Evolutionary conservation across 768 basidiomycete species (phyloP).

Genomic region (Xerocomellus chrysenteron): DNA sequence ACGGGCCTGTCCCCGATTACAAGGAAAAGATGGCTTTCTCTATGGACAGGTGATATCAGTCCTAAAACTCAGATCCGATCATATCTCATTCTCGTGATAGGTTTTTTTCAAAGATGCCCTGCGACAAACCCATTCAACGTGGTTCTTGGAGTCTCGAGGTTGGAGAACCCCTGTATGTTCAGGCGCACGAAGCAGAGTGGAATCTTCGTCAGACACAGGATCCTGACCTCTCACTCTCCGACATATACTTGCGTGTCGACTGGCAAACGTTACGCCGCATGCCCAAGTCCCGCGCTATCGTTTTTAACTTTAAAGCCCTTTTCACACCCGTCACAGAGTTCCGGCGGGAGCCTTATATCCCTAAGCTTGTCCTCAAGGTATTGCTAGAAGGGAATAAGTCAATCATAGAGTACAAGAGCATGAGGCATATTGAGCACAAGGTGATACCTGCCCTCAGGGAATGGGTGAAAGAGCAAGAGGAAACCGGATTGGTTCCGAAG

Average conservation of each 20-base stretch:
- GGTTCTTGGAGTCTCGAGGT: conserved; percentile 53
- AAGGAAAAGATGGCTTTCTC: conserved; percentile 48
- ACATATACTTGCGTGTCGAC: conserved; percentile 49
- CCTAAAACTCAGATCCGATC: neutral
- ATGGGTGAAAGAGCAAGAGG: conserved; percentile 52
- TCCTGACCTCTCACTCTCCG: conserved; percentile 37
- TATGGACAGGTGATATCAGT: conserved; percentile 43
- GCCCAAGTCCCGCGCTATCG: conserved; percentile 46
- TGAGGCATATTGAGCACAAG: conserved; percentile 41
- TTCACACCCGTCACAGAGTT: conserved; percentile 50
- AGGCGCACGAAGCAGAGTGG: conserved; percentile 40
- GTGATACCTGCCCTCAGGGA: conserved; percentile 44
- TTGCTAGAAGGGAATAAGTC: conserved; percentile 39
- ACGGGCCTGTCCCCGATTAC: conserved; percentile 49
- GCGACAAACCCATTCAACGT: conserved; percentile 50
- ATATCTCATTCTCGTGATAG: conserved; percentile 22
- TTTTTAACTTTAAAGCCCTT: conserved; percentile 54
- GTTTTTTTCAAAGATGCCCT: conserved; percentile 47
- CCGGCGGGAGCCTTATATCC: conserved; percentile 47
- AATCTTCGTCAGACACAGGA: conserved; percentile 32
- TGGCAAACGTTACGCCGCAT: conserved; percentile 55
- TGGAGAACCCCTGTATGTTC: conserved; percentile 49
- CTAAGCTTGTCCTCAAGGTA: conserved; percentile 44
- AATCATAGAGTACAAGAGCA: conserved; percentile 46
- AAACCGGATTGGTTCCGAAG: conserved; percentile 43